Evolutionary conservation across 176 grass and related monocot genomes (phyloP).

Genomic region (Ananas comosus): DNA sequence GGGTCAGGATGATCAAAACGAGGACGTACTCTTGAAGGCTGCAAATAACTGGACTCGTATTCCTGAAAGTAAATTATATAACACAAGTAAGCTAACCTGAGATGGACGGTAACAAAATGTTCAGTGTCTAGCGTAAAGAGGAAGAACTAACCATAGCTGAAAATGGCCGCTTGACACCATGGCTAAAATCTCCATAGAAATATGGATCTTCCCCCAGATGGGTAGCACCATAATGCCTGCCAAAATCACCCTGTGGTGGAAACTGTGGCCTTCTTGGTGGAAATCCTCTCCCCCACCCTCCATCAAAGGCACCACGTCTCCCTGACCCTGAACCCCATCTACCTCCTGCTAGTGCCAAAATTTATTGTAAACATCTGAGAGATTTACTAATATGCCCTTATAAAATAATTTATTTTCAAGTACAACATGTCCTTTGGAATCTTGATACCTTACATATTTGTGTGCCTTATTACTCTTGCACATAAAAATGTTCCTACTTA

Average conservation of each 20-base stretch:
- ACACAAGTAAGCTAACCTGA: neutral
- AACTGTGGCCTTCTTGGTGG: conserved; percentile 30
- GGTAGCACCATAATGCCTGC: conserved; percentile 18
- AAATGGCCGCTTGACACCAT: conserved; percentile 33
- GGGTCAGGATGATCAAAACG: conserved; percentile 35
- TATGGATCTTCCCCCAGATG: conserved; percentile 26
- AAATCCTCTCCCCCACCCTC: conserved; percentile 25
- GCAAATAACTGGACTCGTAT: conserved; percentile 33
- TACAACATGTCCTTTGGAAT: too few species aligned
- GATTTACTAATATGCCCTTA: too few species aligned
- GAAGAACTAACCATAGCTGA: conserved; percentile 28
- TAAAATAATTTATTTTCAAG: too few species aligned
- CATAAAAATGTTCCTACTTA: too few species aligned
- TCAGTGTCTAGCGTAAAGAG: neutral
- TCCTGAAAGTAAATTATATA: conserved; percentile 25
- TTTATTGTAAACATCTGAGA: too few species aligned
- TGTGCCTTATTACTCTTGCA: too few species aligned
- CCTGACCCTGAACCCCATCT: conserved; percentile 23
- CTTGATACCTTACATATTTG: too few species aligned
- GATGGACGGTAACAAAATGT: neutral
- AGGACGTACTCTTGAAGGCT: conserved; percentile 26
- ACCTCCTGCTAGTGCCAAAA: conserved; percentile 6
- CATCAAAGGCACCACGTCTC: conserved; percentile 28
- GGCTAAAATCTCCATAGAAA: conserved; percentile 21
- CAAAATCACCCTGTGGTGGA: conserved; percentile 30